Conservation (phyloP, 1,284 basidiomycete genomes). For the Serendipita sp. region DNA sequence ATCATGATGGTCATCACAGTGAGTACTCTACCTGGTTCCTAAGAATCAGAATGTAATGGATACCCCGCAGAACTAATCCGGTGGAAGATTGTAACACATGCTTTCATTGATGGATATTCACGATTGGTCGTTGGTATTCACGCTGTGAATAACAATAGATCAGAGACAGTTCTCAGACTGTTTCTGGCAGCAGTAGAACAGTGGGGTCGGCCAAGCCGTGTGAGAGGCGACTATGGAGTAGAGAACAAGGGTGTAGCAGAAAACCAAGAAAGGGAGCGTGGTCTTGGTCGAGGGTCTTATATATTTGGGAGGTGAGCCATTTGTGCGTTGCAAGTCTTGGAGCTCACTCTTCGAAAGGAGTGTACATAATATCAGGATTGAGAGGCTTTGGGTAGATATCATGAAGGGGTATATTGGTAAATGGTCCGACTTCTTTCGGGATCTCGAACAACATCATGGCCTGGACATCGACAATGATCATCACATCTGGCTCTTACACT, state of each 20-base stretch:
- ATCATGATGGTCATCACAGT: constrained; percentile 25
- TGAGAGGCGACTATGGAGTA: constrained; percentile 23
- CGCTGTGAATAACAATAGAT: constrained; percentile 19
- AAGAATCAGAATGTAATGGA: not conserved
- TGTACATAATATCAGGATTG: constrained; percentile 28
- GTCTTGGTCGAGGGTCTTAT: constrained; percentile 20
- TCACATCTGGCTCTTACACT: constrained; percentile 23
- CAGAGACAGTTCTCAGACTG: constrained; percentile 15
- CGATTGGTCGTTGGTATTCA: constrained; percentile 21
- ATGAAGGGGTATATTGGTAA: constrained; percentile 18
- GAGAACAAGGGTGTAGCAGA: constrained; percentile 22
- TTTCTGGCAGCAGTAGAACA: constrained; percentile 15
- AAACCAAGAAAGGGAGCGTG: constrained; percentile 19
- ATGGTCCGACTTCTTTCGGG: constrained; percentile 23
- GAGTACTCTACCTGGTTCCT: not conserved
- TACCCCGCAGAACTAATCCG: constrained; percentile 17
- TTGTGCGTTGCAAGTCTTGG: not conserved
- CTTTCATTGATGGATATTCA: constrained; percentile 26
- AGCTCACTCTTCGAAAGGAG: constrained; percentile 16
- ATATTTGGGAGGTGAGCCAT: constrained; percentile 26
- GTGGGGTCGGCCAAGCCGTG: constrained; percentile 19
- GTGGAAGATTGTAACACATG: constrained; percentile 27
- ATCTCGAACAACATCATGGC: constrained; percentile 16
- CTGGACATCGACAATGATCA: constrained; percentile 14
- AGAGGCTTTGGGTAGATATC: constrained; percentile 29